These are phyloP conservation scores for Rostrohypoxylon terebratum DNA, from an alignment of 495 filamentous ascomycete species.

Conservation along the genomic window DNA sequence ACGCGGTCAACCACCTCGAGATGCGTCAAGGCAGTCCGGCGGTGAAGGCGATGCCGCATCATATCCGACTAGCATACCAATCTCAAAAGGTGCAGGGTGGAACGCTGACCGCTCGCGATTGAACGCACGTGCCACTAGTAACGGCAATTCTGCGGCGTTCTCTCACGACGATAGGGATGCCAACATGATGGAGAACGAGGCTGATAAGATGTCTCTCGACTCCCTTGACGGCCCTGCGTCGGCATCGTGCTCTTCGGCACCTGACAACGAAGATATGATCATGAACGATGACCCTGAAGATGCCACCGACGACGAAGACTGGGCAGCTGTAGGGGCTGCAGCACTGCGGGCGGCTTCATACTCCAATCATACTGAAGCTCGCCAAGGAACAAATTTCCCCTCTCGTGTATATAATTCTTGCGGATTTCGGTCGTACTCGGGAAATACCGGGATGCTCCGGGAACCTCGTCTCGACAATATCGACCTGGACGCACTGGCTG, in stretches of 20 bases:
- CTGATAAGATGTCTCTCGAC: constrained; percentile 96
- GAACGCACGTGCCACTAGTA: constrained; percentile 67
- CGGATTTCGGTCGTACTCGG: constrained; percentile 62
- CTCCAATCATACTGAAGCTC: constrained; percentile 50
- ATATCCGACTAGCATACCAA: constrained; percentile 72
- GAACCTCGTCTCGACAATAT: constrained; percentile 59
- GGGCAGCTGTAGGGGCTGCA: constrained; percentile 89
- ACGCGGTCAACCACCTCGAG: constrained; percentile 71
- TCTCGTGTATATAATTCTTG: constrained; percentile 60
- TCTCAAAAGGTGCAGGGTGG: constrained; percentile 65
- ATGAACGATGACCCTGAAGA: constrained; percentile 78
- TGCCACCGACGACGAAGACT: constrained; percentile 97
- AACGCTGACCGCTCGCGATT: constrained; percentile 61
- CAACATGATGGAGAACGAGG: constrained; percentile 84
- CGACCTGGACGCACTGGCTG: constrained; percentile 63
- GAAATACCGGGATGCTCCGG: constrained; percentile 60
- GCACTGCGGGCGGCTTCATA: constrained; percentile 81
- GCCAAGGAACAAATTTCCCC: constrained; percentile 54
- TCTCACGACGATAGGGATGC: constrained; percentile 76
- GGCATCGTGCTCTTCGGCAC: constrained; percentile 79
- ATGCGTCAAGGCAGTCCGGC: constrained; percentile 53
- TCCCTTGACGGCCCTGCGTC: constrained; percentile 81
- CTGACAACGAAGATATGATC: constrained; percentile 75
- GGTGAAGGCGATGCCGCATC: constrained; percentile 60
- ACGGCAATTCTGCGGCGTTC: constrained; percentile 76